Base-by-base conservation (phyloP, 768 basidiomycete species). In the Saitozyma sp. region DNA sequence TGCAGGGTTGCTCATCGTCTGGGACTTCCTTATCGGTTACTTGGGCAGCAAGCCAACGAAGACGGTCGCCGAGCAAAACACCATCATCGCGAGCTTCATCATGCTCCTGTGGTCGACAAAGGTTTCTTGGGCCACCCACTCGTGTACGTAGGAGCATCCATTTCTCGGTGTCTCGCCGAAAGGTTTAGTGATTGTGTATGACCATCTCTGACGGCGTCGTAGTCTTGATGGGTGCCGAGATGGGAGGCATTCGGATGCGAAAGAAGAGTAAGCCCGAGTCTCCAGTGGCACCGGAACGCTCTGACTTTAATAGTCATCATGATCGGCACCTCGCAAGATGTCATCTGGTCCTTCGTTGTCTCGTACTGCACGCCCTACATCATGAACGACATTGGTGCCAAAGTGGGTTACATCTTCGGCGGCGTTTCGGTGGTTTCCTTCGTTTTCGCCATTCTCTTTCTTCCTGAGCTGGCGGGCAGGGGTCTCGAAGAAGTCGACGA, bases 101-200 rank as follows among this genome's bases (percentile, higher is more conserved):
- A 19, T 66, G 17, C 42, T 70, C 54, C n/a, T n/a, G n/a, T 69
- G 41, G n/a, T 63, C 62, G 9, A 56, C 62, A 16, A 69, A 69
- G 48, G 48, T 69, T 9, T 62, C 68, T 11, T 66, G 52, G 46
- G 62, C 62, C n/a, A 57, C 56, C 7, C 54, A 54, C 41, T 66
- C 45, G n/a, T 65, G 55, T 62, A 38, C 48, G 57, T 59, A 11
- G 42, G 54, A 59, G n/a, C n/a, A n/a, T n/a, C n/a, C n/a, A n/a
- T n/a, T n/a, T n/a, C n/a, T n/a, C n/a, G n/a, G n/a, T n/a, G n/a
- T n/a, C n/a, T n/a, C n/a, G n/a, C n/a, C n/a, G n/a, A n/a, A n/a
- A n/a, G n/a, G n/a, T n/a, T n/a, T n/a, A n/a, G n/a, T n/a, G n/a
- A n/a, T n/a, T n/a, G n/a, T n/a, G n/a, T n/a, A n/a, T n/a, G n/a